Conservation (phyloP, 805 yeast species). For the Cyberlindnera amylophila region DNA sequence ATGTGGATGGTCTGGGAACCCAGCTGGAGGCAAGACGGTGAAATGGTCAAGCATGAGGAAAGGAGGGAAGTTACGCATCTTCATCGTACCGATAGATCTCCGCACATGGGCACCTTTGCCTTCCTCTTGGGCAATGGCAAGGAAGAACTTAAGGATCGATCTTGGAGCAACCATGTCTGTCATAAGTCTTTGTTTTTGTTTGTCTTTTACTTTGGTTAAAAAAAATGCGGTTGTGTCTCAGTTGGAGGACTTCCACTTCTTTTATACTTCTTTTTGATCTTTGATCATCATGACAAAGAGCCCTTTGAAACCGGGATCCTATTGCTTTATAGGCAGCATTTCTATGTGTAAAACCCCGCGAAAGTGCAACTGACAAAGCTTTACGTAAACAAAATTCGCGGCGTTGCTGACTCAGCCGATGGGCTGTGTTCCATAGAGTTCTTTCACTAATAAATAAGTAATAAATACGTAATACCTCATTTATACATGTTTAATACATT, state of each 20-base stretch:
- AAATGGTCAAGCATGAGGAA: constrained; percentile 82
- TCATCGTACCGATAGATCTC: constrained; percentile 69
- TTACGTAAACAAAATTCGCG: constrained; percentile 5
- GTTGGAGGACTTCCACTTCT: too few relatives aligned
- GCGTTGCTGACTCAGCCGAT: too few relatives aligned
- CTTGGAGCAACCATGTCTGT: constrained; percentile 32
- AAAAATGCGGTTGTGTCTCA: too few relatives aligned
- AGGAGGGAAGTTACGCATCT: constrained; percentile 73
- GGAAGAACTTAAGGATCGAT: constrained; percentile 45
- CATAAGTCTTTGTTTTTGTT: not conserved
- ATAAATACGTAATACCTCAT: too few relatives aligned
- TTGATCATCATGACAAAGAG: constrained; percentile 4
- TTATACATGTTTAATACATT: too few relatives aligned
- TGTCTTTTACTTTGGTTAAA: not conserved
- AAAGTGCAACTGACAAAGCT: constrained; percentile 6
- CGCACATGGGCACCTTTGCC: constrained; percentile 89
- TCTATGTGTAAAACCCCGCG: constrained; percentile 1
- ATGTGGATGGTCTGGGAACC: constrained; percentile 84
- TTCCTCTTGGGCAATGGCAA: constrained; percentile 70
- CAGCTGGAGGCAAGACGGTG: constrained; percentile 56
- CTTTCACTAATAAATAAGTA: too few relatives aligned
- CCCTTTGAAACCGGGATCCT: constrained; percentile 3
- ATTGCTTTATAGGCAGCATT: not conserved
- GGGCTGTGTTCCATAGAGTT: too few relatives aligned
- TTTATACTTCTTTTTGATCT: not conserved